Evolutionary conservation across 768 basidiomycete species (phyloP).

Genomic region (Hemileccinum impolitum): DNA sequence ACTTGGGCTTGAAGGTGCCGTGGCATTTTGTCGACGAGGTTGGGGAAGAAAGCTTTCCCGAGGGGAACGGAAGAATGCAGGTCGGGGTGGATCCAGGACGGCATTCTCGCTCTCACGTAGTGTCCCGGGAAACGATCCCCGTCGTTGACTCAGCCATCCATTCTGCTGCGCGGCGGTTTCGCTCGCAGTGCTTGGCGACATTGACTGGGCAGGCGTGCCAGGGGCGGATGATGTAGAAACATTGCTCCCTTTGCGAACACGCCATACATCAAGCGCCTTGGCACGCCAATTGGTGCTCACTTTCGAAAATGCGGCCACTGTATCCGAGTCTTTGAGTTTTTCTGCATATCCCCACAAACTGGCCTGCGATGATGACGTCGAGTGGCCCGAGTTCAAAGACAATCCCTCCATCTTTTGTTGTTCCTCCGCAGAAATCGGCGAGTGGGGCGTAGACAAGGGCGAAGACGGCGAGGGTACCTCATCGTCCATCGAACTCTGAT

Average conservation of each 20-base stretch:
- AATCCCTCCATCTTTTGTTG: constrained; percentile 8
- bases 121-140: constrained; percentile 40
- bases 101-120: constrained; percentile 33
- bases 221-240: constrained; percentile 4
- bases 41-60: constrained; percentile 52
- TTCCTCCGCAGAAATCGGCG: constrained; percentile 23
- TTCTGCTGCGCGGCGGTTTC: constrained; percentile 16
- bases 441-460: constrained; percentile 30
- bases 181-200: constrained; percentile 21
- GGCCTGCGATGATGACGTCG: constrained; percentile 28
- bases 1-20: constrained; percentile 35
- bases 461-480: constrained; percentile 42
- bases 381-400: constrained; percentile 13
- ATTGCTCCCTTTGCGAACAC: constrained; percentile 18
- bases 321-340: constrained; percentile 69
- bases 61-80: constrained; percentile 53
- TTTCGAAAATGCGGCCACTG: constrained; percentile 67
- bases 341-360: constrained; percentile 70
- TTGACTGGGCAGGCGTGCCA: constrained; percentile 1
- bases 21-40: constrained; percentile 25
- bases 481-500: constrained; percentile 69
- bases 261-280: constrained; percentile 42
- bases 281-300: constrained; percentile 76
- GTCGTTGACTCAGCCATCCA: constrained; percentile 26
- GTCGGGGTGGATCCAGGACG: constrained; percentile 52